These are phyloP conservation scores for Pseudogymnoascus sp. DNA, from an alignment of 2,329 filamentous ascomycete species.

Conservation along the genomic window DNA sequence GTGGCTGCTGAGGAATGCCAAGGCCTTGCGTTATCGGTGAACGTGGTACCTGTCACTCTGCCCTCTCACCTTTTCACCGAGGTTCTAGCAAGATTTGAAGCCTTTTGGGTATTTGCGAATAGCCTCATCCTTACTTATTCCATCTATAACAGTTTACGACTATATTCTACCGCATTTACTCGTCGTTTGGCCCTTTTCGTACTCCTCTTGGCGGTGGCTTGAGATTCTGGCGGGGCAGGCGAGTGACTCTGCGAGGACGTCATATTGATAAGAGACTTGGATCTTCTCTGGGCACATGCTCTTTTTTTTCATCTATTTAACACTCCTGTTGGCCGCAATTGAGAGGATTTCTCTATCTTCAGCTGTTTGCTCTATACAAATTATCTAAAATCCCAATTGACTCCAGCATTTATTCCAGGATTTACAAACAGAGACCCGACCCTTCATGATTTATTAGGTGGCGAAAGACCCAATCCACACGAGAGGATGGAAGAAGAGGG, in stretches of 20 bases:
- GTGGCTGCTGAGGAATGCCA: background rate
- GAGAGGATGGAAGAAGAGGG: background rate
- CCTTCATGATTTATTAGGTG: background rate
- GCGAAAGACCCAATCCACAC: slow-evolving; percentile 1
- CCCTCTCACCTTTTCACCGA: background rate
- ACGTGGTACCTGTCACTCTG: slow-evolving; percentile 1
- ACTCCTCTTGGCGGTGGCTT: background rate
- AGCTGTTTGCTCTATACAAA: background rate
- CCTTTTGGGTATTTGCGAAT: background rate
- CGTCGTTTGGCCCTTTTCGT: background rate
- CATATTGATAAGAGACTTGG: slow-evolving; percentile 5
- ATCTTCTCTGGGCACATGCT: slow-evolving; percentile 2
- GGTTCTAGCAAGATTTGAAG: background rate
- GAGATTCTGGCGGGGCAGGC: background rate
- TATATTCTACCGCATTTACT: background rate
- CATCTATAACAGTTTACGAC: background rate
- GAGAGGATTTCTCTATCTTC: background rate
- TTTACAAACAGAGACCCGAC: background rate
- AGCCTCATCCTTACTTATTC: background rate
- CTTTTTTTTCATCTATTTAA: background rate
- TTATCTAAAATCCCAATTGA: background rate
- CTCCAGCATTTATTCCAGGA: background rate
- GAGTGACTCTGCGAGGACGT: slow-evolving; percentile 1
- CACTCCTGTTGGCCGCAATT: background rate
- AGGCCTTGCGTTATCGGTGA: slow-evolving; percentile 3